Evolutionary conservation across 192 early-diverging fungal species (phyloP), one percentile per base, ranked within the genome.

Genomic region (Anaeromyces robustus): DNA sequence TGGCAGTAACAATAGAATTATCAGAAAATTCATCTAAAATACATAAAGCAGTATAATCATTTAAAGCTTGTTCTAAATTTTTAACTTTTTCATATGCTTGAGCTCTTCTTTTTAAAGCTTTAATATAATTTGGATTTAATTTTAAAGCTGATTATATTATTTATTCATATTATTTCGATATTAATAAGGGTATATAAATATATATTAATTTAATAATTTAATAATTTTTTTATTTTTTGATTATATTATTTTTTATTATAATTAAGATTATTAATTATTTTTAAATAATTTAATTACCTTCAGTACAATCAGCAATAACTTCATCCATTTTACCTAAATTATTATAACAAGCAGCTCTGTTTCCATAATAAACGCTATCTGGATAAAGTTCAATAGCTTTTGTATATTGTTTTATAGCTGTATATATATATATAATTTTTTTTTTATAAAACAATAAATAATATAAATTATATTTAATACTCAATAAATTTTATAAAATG

Each of bases 21-120:
- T 96, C 97, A 79, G 93, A 94, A 88, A 98, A 98, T 59, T 94
- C 93, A 78, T 97, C 97, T 16, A 99, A 87, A 82, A 98, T 96
- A 84, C 96, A 98, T 16, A 95, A 91, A 0, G 93, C 93, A 11
- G 95, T 97, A 80, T 92, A 96, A 84, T 98, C 84, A 77, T 92
- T 91, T 77, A 94, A 82, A 78, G 93, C 86, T 30, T 89, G 86
- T 29, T 88, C 84, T 43, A 85, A 86, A 7, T 83, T 43, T 16
- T 85, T 87, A 2, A 86, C 83, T 68, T 83, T 85, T 86, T 92
- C 89, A 84, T 89, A 90, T 6, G 92, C 93, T 78, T 87, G 86
- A 26, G 91, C 93, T 28, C 93, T 87, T 31, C 93, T 88, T 84
- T 92, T 86, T 83, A 94, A 85, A 1, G 93, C 97, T 89, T 98